A percentile compares a stretch with the other conserved stretches of the same genome.
These are phyloP conservation scores for Neocucurbitaria cava DNA, from an alignment of 2,329 filamentous ascomycete genomes.

Conservation along the genomic window DNA sequence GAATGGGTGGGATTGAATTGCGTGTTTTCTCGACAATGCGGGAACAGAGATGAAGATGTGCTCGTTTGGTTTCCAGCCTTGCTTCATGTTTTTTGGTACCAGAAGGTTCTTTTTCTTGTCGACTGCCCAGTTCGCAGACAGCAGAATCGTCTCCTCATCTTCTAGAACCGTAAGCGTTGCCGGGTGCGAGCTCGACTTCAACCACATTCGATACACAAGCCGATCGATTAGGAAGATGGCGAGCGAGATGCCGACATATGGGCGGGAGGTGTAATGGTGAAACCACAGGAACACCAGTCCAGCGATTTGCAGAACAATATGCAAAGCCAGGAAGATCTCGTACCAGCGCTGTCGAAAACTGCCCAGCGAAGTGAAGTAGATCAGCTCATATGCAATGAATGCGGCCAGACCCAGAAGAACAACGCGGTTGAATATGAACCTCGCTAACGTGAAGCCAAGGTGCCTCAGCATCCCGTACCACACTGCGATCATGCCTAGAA, in stretches of 20 bases:
- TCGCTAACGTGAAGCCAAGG: constrained; percentile 57
- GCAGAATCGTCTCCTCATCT: constrained; percentile 63
- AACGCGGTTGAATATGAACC: constrained; percentile 61
- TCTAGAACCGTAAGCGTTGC: constrained; percentile 62
- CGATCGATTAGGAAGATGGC: constrained; percentile 66
- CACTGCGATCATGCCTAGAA: constrained; percentile 59
- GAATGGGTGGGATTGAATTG: constrained; percentile 70
- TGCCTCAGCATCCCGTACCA: constrained; percentile 63
- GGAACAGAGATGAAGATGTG: constrained; percentile 70
- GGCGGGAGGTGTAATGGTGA: constrained; percentile 61
- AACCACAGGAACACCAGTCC: constrained; percentile 66
- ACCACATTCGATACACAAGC: constrained; percentile 62
- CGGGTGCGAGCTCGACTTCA: constrained; percentile 58
- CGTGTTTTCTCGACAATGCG: constrained; percentile 59
- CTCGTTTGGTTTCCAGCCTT: constrained; percentile 67
- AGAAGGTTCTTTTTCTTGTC: constrained; percentile 14
- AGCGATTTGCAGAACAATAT: constrained; percentile 64
- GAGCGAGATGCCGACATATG: constrained; percentile 62
- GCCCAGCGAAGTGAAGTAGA: constrained; percentile 68
- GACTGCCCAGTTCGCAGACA: constrained; percentile 56
- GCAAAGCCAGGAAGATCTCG: constrained; percentile 66
- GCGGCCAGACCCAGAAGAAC: constrained; percentile 63
- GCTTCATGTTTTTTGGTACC: constrained; percentile 45
- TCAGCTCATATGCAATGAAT: constrained; percentile 64
- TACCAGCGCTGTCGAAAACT: constrained; percentile 68